Conservation (phyloP, 2,329 filamentous ascomycete species). For the Talaromyces islandicus region DNA sequence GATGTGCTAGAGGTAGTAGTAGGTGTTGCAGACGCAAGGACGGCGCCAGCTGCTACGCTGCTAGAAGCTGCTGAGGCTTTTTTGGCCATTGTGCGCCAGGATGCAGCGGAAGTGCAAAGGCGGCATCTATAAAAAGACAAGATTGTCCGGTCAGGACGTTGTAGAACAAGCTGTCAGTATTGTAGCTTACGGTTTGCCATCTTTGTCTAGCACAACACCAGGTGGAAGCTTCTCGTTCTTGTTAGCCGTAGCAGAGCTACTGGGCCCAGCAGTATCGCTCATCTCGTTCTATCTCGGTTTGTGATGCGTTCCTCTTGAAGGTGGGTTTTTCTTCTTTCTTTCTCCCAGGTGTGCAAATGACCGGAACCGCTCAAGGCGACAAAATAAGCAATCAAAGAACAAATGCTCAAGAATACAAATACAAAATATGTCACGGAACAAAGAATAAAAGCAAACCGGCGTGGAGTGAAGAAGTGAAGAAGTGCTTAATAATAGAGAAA, state of each 20-base stretch:
- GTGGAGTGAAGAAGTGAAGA: not conserved
- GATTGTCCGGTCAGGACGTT: not conserved
- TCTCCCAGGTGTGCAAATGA: not conserved
- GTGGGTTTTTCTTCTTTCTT: not conserved
- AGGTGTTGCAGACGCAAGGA: constrained; percentile 13
- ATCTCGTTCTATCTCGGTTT: not conserved
- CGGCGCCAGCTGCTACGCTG: constrained; percentile 15
- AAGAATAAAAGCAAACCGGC: not conserved
- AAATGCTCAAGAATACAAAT: not conserved
- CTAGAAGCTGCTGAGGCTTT: constrained; percentile 24
- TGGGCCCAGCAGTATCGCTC: not conserved
- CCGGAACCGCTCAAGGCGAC: not conserved
- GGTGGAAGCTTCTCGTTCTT: constrained; percentile 30
- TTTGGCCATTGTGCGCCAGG: constrained; percentile 42
- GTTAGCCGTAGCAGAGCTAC: constrained; percentile 3
- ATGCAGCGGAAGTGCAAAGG: constrained; percentile 42
- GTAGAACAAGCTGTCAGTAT: not conserved
- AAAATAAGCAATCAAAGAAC: not conserved
- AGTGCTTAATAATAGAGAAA: not conserved
- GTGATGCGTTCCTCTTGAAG: no score
- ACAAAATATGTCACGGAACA: not conserved
- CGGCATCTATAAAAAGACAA: constrained; percentile 34
- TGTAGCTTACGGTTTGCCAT: constrained; percentile 43
- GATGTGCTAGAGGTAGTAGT: not conserved
- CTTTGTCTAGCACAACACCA: constrained; percentile 45